These are phyloP conservation scores for Rutstroemia sydowiana DNA, from an alignment of 2,329 filamentous ascomycete genomes.

Conservation along the genomic window DNA sequence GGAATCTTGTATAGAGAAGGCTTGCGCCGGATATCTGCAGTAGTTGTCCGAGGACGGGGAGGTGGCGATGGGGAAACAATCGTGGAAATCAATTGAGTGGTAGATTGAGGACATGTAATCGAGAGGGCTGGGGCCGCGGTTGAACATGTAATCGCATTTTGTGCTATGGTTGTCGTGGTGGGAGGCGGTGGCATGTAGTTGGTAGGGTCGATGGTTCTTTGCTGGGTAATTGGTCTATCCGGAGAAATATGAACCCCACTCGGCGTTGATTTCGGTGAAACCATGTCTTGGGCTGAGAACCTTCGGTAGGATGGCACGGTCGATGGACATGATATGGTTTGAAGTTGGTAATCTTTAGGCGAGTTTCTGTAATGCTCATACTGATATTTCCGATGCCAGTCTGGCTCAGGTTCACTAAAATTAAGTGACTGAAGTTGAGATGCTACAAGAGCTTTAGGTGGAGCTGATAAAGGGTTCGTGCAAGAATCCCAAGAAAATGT, in stretches of 20 bases:
- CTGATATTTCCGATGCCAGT: constrained; percentile 6
- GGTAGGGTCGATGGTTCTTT: no score
- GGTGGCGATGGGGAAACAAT: not conserved
- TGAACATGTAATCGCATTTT: no score
- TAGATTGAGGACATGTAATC: not conserved
- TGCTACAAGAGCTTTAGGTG: not conserved
- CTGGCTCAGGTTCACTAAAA: not conserved
- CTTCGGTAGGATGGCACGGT: not conserved
- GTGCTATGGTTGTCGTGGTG: no score
- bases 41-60: not conserved
- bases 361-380: no score
- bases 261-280: constrained; percentile 11
- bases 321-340: not conserved
- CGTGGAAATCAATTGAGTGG: not conserved
- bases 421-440: not conserved
- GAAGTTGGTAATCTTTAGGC: no score
- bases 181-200: no score
- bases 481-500: constrained; percentile 4
- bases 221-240: no score
- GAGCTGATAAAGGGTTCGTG: not conserved
- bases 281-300: not conserved
- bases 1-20: constrained; percentile 26
- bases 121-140: not conserved
- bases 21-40: constrained; percentile 20
- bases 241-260: not conserved